Base-by-base conservation (phyloP, 2,329 filamentous ascomycete species). In the Hymenoscyphus repandus region DNA sequence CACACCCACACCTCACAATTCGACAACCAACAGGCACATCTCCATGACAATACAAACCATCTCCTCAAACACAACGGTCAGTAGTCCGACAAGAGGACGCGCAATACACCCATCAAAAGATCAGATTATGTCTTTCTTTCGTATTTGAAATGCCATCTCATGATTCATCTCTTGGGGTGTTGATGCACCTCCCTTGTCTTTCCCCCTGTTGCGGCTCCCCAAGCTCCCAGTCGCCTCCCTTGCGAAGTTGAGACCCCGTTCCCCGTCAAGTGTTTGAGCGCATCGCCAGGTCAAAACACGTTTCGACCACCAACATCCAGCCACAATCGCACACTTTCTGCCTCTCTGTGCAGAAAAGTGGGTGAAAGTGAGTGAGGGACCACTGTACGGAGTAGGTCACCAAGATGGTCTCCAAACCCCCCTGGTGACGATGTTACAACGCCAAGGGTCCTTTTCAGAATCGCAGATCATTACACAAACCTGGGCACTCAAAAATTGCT, bases 251-350 rank as follows among this genome's bases (percentile, higher is more conserved):
- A 15, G 34, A 34, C 44, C n/a, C n/a, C n/a, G n/a, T n/a, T n/a
- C n/a, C n/a, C 45, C 38, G 15, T 18, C 18, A 22, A 17, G n/a
- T 36, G 50, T 49, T 49, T 52, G 50, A 45, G 45, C 37, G 17
- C 31, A 27, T 27, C 22, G 22, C 22, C 22, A 31, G 30, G 45
- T 45, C 46, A 20, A 52, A 52, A 52, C 50, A 38, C 50, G 50
- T 52, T 52, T 52, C 50, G 50, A 45, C 15, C 31, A 15, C 11
- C n/a, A 31, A 13, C 39, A 39, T n/a, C 7, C 22, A 34, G 17
- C 44, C 17, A 32, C 40, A 31, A 27, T 17, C 32, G n/a, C 42
- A n/a, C n/a, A n/a, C n/a, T n/a, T n/a, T n/a, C n/a, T n/a, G n/a
- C n/a, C n/a, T n/a, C n/a, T n/a, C n/a, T n/a, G n/a, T n/a, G n/a